Evolutionary conservation across 139 green algal genomes (phyloP), one percentile per base, ranked within the genome.

Genomic region (Tetradesmus lagerheimii): DNA sequence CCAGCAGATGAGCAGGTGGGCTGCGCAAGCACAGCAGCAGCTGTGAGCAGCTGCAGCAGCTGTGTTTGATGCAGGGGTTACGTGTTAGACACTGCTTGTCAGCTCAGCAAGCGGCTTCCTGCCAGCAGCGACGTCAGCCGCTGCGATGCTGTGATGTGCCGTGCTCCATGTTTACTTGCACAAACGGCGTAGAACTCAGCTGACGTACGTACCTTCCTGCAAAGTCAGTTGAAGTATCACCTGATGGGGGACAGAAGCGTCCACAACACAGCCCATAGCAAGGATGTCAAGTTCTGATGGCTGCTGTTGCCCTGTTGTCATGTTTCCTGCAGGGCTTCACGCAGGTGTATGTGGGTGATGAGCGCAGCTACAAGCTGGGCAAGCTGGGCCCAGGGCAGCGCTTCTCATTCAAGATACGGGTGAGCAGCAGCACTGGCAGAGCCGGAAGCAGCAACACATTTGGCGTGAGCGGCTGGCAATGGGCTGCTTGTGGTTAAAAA

Each of bases 291-390:
- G 27, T 79, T 1, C 18, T 80, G 27, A 43, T 37, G 1, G 18
- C 27, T 35, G 76, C 27, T 31, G 37, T n/a, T 27, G 37, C 74
- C 43, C 74, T 43, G 8, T 39, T 27, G 20, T 18, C 11, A 25
- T 75, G 80, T 47, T 38, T 31, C 35, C 39, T 64, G 50, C 91
- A 95, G 84, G 94, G 93, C 20, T 96, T 93, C 62, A 86, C 87
- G 16, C 74, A 93, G 39, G 85, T 96, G 75, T 96, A 96, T 80
- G 45, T 82, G 15, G 95, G 95, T 15, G 39, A 75, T 74, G 94
- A 96, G 86, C 92, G 90, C 31, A 90, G 62, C 50, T 93, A 80
- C 83, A 94, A 92, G 87, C 86, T 95, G 20, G 82, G 67, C 34
- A 92, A 91, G 83, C 67, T 75, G 71, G 67, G 71, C 16, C 85